These are phyloP conservation scores for Eustoma russellianum DNA, from an alignment of 257 asterid genomes.

Conservation along the genomic window DNA sequence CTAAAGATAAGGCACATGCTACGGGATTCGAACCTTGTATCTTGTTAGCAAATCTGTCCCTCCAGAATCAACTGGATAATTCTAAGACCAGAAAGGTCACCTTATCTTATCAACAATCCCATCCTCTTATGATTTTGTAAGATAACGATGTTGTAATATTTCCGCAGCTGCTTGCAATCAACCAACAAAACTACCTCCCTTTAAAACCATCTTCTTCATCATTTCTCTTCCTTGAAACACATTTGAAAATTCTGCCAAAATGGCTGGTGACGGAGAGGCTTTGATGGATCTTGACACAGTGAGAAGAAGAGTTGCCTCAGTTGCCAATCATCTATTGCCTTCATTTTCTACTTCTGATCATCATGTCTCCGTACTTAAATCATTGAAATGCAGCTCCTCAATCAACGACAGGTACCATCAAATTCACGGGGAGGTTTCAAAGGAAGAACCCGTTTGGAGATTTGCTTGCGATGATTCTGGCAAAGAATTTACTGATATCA, in stretches of 20 bases:
- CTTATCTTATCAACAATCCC: conserved; percentile 1
- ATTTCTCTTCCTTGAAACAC: background rate
- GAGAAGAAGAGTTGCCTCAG: conserved; percentile 47
- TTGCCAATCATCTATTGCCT: conserved; percentile 59
- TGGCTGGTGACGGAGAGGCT: conserved; percentile 27
- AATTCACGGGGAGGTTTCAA: conserved; percentile 69
- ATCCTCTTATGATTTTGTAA: background rate
- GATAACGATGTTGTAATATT: conserved; percentile 5
- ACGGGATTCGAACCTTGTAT: no score
- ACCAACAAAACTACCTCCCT: background rate
- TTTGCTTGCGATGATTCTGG: conserved; percentile 56
- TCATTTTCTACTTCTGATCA: conserved; percentile 15
- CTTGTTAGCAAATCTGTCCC: no score
- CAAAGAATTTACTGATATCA: conserved; percentile 61
- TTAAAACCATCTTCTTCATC: background rate
- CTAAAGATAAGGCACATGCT: no score
- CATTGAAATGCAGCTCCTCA: conserved; percentile 47
- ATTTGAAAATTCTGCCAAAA: conserved; percentile 5
- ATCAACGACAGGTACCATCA: conserved; percentile 61
- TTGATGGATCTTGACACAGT: conserved; percentile 24
- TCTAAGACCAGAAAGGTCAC: no score
- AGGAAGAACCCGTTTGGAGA: conserved; percentile 57
- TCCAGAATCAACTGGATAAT: no score
- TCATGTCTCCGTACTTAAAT: conserved; percentile 9
- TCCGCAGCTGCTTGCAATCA: background rate